Evolutionary conservation across 2,329 filamentous ascomycete species (phyloP).

Genomic region (Xylariomycetidae sp.): DNA sequence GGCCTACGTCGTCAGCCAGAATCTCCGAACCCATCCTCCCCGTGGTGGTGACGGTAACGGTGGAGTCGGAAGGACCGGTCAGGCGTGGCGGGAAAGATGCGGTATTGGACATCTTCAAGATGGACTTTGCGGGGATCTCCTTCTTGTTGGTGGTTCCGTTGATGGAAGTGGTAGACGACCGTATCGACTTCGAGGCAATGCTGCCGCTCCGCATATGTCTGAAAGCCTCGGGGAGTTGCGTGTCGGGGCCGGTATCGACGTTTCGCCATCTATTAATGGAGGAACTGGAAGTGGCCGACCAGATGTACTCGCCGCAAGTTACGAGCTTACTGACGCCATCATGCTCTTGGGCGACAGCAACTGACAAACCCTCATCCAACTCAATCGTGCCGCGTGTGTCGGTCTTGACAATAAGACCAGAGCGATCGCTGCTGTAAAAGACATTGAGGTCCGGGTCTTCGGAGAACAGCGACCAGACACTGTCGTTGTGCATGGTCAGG

Average conservation of each 20-base stretch:
- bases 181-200: slow-evolving; percentile 31
- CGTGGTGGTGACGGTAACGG: slow-evolving; percentile 32
- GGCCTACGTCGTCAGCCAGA: slow-evolving; percentile 40
- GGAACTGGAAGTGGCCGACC: slow-evolving; percentile 84
- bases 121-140: slow-evolving; percentile 69
- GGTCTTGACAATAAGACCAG: slow-evolving; percentile 91
- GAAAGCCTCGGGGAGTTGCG: slow-evolving; percentile 56
- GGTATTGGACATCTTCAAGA: slow-evolving; percentile 79
- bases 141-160: slow-evolving; percentile 38
- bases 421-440: slow-evolving; percentile 93
- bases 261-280: slow-evolving; percentile 91
- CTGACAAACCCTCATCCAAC: slow-evolving; percentile 80
- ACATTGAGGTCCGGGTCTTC: slow-evolving; percentile 77
- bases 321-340: slow-evolving; percentile 68
- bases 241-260: slow-evolving; percentile 69
- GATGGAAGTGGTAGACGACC: slow-evolving; percentile 27
- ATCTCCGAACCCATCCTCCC: slow-evolving; percentile 54
- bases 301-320: slow-evolving; percentile 69
- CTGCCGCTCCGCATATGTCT: slow-evolving; percentile 38
- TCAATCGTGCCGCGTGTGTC: slow-evolving; percentile 69
- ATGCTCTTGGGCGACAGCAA: slow-evolving; percentile 90
- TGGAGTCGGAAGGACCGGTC: slow-evolving; percentile 46
- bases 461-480: slow-evolving; percentile 93
- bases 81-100: slow-evolving; percentile 63
- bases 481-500: slow-evolving; percentile 97